phyloP scores from a whole-genome alignment of 257 asterid genomes.

The Fraxinus pennsylvanica region DNA sequence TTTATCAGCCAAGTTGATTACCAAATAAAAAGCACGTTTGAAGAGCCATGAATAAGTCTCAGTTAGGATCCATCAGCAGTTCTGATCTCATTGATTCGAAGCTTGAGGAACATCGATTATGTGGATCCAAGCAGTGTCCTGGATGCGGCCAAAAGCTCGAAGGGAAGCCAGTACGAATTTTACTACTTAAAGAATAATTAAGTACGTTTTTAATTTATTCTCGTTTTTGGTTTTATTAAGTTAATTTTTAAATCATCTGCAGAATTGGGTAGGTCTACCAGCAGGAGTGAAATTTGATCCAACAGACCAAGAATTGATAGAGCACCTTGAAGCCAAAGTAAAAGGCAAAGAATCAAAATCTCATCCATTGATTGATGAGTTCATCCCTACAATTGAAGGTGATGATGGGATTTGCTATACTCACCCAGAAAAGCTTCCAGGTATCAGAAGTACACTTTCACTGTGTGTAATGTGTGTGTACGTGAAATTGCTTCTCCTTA shows the following conservation, averaged over 20 bases:
- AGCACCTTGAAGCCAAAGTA: conserved; percentile 93
- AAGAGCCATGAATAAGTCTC: conserved; percentile 55
- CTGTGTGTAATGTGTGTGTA: background rate
- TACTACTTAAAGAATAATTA: background rate
- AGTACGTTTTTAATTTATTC: background rate
- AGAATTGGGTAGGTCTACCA: conserved; percentile 98
- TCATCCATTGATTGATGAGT: conserved; percentile 88
- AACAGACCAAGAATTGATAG: conserved; percentile 95
- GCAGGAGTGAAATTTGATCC: conserved; percentile 99
- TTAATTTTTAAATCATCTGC: conserved; percentile 8
- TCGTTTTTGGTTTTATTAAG: background rate
- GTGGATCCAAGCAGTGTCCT: conserved; percentile 96
- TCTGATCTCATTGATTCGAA: conserved; percentile 93
- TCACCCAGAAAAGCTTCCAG: conserved; percentile 75
- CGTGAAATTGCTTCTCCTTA: conserved; percentile 6
- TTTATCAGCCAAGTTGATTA: conserved; percentile 4
- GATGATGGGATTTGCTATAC: conserved; percentile 75
- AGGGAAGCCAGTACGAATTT: conserved; percentile 72
- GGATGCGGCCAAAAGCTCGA: conserved; percentile 96
- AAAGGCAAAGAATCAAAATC: conserved; percentile 79
- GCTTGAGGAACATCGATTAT: conserved; percentile 92
- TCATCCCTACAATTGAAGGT: conserved; percentile 69
- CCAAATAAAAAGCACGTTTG: background rate
- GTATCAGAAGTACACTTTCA: conserved; percentile 28
- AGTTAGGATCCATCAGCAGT: conserved; percentile 66